phyloP scores from a whole-genome alignment of 331 rosid genomes.

The Cydonia oblonga region DNA sequence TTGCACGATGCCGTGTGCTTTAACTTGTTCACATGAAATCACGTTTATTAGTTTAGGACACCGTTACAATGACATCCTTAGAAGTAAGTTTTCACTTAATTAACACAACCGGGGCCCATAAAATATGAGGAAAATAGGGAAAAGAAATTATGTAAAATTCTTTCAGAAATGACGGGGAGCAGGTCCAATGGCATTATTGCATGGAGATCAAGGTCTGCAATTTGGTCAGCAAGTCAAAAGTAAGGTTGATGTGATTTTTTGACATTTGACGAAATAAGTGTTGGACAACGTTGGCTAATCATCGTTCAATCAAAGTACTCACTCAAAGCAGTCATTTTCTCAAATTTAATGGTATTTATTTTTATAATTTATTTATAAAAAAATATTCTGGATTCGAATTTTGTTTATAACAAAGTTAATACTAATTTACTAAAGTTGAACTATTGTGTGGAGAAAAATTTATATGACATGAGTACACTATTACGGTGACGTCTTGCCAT shows the following conservation, averaged over 20 bases:
- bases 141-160: not conserved
- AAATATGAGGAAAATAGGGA: not conserved
- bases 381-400: accelerated
- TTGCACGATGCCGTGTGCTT: not conserved
- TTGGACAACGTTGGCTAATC: not conserved
- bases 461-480: accelerated
- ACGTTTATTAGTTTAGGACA: too few species aligned
- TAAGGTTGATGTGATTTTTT: not conserved
- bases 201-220: not conserved
- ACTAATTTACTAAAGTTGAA: too few species aligned
- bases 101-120: not conserved
- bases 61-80: too few species aligned
- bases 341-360: not conserved
- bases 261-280: not conserved
- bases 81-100: not conserved
- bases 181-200: not conserved
- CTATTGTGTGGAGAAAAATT: too few species aligned
- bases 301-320: not conserved
- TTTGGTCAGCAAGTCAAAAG: not conserved
- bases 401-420: too few species aligned
- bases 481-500: accelerated
- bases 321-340: not conserved
- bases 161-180: too few species aligned
- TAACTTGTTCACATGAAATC: too few species aligned
- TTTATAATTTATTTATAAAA: too few species aligned